Evolutionary conservation across 2,329 filamentous ascomycete species (phyloP).

Genomic region (Fusarium irregulare): DNA sequence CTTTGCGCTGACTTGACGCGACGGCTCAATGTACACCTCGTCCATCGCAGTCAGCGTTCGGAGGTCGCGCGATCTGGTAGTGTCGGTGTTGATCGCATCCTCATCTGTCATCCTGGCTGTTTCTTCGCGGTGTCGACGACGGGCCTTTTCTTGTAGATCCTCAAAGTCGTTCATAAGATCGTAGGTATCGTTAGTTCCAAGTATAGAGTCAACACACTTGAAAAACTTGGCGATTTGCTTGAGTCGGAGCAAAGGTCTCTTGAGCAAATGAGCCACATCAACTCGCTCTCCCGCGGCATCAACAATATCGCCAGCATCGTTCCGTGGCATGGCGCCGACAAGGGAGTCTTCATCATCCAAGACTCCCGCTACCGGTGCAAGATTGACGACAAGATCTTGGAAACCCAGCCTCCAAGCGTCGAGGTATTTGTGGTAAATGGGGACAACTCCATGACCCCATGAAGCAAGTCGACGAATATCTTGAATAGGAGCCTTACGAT

Average conservation of each 20-base stretch:
- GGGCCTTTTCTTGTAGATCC: slow-evolving; percentile 78
- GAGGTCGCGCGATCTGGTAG: slow-evolving; percentile 81
- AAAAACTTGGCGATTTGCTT: slow-evolving; percentile 90
- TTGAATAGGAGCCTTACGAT: slow-evolving; percentile 81
- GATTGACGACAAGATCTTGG: slow-evolving; percentile 92
- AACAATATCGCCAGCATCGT: slow-evolving; percentile 73
- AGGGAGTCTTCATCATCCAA: slow-evolving; percentile 70
- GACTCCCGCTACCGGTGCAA: slow-evolving; percentile 73
- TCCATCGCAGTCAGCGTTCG: slow-evolving; percentile 78
- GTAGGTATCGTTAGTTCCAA: slow-evolving; percentile 60
- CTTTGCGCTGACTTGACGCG: slow-evolving; percentile 85
- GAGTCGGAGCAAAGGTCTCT: slow-evolving; percentile 85
- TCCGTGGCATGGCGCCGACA: slow-evolving; percentile 68
- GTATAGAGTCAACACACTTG: slow-evolving; percentile 71
- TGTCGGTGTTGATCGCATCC: slow-evolving; percentile 85
- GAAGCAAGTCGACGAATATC: slow-evolving; percentile 77
- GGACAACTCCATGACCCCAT: slow-evolving; percentile 84
- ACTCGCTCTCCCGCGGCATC: slow-evolving; percentile 87
- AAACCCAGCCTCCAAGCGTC: slow-evolving; percentile 92
- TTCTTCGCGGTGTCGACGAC: slow-evolving; percentile 71
- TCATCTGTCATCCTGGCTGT: slow-evolving; percentile 83
- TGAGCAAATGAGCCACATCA: slow-evolving; percentile 92
- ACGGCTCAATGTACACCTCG: slow-evolving; percentile 77
- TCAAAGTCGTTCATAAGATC: slow-evolving; percentile 68
- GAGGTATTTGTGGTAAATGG: slow-evolving; percentile 87